phyloP scores from a whole-genome alignment of 2,329 filamentous ascomycete species.

The Alternaria alternata region DNA sequence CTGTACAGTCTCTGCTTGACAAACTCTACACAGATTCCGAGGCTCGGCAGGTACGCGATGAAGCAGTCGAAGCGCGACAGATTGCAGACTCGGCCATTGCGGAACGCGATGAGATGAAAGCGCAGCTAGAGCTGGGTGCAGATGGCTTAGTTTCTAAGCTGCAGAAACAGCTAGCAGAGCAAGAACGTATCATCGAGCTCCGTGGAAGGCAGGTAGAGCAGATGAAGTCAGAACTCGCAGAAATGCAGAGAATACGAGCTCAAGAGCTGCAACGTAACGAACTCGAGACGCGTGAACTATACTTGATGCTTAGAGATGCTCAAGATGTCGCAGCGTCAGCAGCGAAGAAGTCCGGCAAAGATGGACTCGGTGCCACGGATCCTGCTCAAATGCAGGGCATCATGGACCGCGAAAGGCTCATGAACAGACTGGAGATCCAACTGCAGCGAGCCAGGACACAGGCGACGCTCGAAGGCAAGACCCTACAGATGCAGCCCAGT shows the following conservation, averaged over 20 bases:
- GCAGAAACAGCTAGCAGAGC: conserved; percentile 93
- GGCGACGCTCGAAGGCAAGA: conserved; percentile 92
- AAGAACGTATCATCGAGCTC: conserved; percentile 87
- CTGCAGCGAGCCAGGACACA: conserved; percentile 97
- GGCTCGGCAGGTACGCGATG: conserved; percentile 88
- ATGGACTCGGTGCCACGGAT: conserved; percentile 68
- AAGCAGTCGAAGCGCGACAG: conserved; percentile 87
- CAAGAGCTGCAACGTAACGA: conserved; percentile 95
- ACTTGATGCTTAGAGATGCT: conserved; percentile 96
- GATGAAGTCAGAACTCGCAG: conserved; percentile 87
- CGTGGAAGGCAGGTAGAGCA: conserved; percentile 86
- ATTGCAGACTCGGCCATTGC: conserved; percentile 96
- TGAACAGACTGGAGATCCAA: conserved; percentile 94
- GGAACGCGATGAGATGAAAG: conserved; percentile 93
- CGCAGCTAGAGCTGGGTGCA: conserved; percentile 87
- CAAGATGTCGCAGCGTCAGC: conserved; percentile 94
- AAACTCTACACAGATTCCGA: conserved; percentile 97
- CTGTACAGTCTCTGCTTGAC: conserved; percentile 92
- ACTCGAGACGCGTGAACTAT: conserved; percentile 93
- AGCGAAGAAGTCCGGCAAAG: conserved; percentile 67
- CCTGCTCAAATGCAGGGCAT: conserved; percentile 87
- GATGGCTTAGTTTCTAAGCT: conserved; percentile 93
- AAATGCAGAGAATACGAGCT: conserved; percentile 82
- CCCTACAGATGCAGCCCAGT: conserved; percentile 85
- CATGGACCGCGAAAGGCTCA: conserved; percentile 87